phyloP scores from a whole-genome alignment of 495 filamentous ascomycete species.

The Penicillium subrubescens region DNA sequence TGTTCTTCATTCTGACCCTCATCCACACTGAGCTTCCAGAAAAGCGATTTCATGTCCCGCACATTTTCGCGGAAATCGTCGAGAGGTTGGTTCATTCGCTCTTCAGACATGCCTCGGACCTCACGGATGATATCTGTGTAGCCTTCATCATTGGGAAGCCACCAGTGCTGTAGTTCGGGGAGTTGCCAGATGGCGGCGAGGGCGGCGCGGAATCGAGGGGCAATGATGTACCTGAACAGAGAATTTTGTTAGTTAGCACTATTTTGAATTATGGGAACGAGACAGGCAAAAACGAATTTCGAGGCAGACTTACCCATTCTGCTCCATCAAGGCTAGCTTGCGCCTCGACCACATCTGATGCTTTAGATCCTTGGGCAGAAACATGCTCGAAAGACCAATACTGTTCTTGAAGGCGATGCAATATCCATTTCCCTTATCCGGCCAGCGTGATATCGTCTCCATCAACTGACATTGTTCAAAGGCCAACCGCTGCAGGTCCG shows the following conservation, averaged over 20 bases:
- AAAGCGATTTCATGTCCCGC: conserved; percentile 74
- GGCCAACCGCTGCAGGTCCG: conserved; percentile 61
- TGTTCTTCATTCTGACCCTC: conserved; percentile 35
- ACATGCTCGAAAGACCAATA: conserved; percentile 74
- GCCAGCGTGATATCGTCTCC: conserved; percentile 75
- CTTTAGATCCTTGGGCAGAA: conserved; percentile 69
- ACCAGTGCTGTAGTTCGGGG: conserved; percentile 74
- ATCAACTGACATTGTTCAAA: conserved; percentile 73
- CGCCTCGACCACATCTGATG: conserved; percentile 82
- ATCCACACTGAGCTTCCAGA: conserved; percentile 52
- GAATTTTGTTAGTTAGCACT: conserved; percentile 15
- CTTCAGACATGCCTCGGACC: conserved; percentile 75
- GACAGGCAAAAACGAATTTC: not conserved
- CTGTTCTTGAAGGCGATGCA: conserved; percentile 74
- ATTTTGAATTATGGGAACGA: not conserved
- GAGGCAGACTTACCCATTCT: conserved; percentile 70
- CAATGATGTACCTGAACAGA: conserved; percentile 74
- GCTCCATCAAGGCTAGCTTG: conserved; percentile 78
- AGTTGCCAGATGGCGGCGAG: conserved; percentile 74
- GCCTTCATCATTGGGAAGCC: conserved; percentile 81
- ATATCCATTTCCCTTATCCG: conserved; percentile 66
- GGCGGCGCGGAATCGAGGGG: conserved; percentile 67
- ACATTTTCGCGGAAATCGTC: conserved; percentile 68
- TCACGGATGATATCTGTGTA: conserved; percentile 69
- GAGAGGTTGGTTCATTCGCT: conserved; percentile 62